Evolutionary conservation across 192 early-diverging fungal species (phyloP).

Genomic region (Paraglomus occultum): DNA sequence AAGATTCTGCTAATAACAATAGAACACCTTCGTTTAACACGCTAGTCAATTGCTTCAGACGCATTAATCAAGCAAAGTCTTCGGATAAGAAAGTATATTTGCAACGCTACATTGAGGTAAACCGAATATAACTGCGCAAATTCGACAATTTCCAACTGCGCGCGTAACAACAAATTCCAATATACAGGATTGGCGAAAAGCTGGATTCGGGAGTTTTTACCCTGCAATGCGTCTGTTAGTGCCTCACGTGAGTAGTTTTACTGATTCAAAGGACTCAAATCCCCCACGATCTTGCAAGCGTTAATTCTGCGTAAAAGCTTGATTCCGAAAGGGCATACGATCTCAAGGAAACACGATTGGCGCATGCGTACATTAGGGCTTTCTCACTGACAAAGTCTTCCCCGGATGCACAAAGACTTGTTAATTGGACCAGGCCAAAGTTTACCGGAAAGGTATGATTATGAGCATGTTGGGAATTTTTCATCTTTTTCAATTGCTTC

Average conservation of each 20-base stretch:
- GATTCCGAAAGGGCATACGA: slow-evolving; percentile 62
- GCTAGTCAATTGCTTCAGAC: no score
- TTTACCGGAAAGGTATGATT: slow-evolving; percentile 32
- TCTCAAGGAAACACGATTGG: slow-evolving; percentile 67
- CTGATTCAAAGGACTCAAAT: not conserved
- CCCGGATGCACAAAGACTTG: slow-evolving; percentile 53
- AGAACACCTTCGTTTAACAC: no score
- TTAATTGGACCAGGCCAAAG: slow-evolving; percentile 55
- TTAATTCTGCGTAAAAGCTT: slow-evolving; percentile 31
- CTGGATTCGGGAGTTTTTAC: slow-evolving; percentile 12
- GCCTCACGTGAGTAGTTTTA: slow-evolving; percentile 33
- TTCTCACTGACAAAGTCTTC: slow-evolving; percentile 59
- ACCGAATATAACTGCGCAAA: no score
- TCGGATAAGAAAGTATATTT: no score
- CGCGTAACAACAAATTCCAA: no score
- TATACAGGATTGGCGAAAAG: slow-evolving; percentile 9
- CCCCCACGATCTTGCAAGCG: not conserved
- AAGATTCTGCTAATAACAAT: no score
- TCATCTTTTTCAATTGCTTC: not conserved
- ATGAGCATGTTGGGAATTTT: not conserved
- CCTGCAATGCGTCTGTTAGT: slow-evolving; percentile 41
- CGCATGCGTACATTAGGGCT: slow-evolving; percentile 58
- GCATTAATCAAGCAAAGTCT: no score
- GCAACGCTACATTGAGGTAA: no score
- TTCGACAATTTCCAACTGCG: no score